Percentiles rank a stretch among this genome's conserved stretches.
Conservation (phyloP, 2,329 filamentous ascomycete genomes). For the Fusarium sp. region DNA sequence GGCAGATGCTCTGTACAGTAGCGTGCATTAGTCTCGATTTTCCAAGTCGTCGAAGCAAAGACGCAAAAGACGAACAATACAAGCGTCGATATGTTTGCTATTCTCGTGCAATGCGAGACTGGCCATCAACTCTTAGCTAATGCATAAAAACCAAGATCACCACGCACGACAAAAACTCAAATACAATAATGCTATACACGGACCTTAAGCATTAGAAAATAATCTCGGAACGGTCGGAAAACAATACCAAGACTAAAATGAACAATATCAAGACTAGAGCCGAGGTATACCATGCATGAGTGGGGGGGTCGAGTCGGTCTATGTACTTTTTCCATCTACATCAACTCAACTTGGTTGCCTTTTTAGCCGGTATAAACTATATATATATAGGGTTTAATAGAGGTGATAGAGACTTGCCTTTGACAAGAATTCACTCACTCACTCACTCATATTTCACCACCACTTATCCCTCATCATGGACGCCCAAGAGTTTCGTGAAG, state of each 20-base stretch:
- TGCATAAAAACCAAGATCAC: neutral
- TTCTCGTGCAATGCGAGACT: neutral
- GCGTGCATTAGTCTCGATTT: neutral
- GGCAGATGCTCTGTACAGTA: neutral
- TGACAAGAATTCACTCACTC: neutral
- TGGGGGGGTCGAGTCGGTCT: neutral
- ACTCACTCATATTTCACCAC: neutral
- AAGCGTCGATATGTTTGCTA: conserved; percentile 13
- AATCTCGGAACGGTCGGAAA: neutral
- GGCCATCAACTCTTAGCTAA: neutral
- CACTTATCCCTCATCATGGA: conserved; percentile 68
- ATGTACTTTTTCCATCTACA: neutral
- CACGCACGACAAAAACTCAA: neutral
- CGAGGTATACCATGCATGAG: neutral
- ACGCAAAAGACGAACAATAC: conserved; percentile 6
- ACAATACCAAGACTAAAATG: neutral
- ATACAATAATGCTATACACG: conserved; percentile 15
- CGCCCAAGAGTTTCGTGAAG: conserved; percentile 78
- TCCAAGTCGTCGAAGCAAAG: neutral
- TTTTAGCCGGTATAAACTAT: no score
- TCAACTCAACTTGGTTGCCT: neutral
- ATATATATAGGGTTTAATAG: conserved; percentile 1
- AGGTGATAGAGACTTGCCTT: neutral
- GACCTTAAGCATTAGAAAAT: neutral
- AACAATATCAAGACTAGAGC: conserved; percentile 18